phyloP scores from a whole-genome alignment of 2,329 filamentous ascomycete species.

The Diaporthe sp. region DNA sequence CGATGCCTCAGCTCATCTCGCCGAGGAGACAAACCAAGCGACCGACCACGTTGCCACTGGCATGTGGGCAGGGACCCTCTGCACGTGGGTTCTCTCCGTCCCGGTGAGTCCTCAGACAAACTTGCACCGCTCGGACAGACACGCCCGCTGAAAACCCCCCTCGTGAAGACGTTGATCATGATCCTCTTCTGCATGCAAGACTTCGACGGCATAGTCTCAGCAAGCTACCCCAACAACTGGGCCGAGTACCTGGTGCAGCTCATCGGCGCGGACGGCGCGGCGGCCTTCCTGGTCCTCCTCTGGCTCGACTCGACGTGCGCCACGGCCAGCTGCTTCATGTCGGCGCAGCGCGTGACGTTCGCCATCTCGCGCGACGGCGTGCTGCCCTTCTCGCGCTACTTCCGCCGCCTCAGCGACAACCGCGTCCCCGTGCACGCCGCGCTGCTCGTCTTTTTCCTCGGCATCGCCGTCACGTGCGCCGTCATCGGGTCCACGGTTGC shows the following conservation, averaged over 20 bases:
- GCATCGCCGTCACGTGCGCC: conserved; percentile 52
- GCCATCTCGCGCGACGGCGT: conserved; percentile 56
- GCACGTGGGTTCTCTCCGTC: conserved; percentile 54
- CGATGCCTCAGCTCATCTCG: conserved; percentile 54
- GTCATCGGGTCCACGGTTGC: conserved; percentile 55
- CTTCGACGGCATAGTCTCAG: conserved; percentile 54
- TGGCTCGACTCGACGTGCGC: conserved; percentile 56
- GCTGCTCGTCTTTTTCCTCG: conserved; percentile 50
- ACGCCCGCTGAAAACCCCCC: background rate
- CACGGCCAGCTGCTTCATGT: conserved; percentile 55
- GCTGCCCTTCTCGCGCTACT: conserved; percentile 54
- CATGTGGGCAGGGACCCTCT: conserved; percentile 55
- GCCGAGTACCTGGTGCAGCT: conserved; percentile 56
- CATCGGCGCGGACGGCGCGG: conserved; percentile 52
- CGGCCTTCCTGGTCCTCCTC: conserved; percentile 52
- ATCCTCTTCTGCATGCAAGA: conserved; percentile 58
- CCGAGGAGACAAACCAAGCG: conserved; percentile 55
- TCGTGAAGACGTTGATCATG: conserved; percentile 50
- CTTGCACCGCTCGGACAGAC: too few relatives aligned
- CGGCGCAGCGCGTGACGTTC: conserved; percentile 56
- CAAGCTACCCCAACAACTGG: conserved; percentile 55
- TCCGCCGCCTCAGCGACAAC: conserved; percentile 50
- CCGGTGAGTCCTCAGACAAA: conserved; percentile 43
- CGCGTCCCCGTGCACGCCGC: conserved; percentile 55
- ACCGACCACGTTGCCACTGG: conserved; percentile 54